Percentiles rank a stretch among this genome's conserved stretches.
These are phyloP conservation scores for Fusarium caatingaense DNA, from an alignment of 2,329 filamentous ascomycete genomes.

Conservation along the genomic window DNA sequence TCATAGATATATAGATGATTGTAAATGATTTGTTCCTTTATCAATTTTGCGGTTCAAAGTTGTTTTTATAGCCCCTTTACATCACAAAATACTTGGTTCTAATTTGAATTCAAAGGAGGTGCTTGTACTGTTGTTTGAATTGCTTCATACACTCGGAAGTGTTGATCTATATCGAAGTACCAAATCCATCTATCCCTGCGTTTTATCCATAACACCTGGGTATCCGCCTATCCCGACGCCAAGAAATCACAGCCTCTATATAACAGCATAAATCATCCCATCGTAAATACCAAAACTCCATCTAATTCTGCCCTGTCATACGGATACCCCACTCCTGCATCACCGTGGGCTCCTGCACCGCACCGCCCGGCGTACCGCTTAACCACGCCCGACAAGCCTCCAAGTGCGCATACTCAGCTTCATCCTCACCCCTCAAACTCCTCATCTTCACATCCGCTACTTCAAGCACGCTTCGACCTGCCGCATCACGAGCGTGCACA, in stretches of 20 bases:
- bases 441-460: constrained; percentile 57
- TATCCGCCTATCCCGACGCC: constrained; percentile 29
- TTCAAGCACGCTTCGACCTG: constrained; percentile 59
- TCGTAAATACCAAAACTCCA: not conserved
- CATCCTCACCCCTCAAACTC: constrained; percentile 45
- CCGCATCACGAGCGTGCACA: constrained; percentile 59
- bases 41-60: not conserved
- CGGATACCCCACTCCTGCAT: constrained; percentile 55
- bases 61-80: not conserved
- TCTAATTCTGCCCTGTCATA: not conserved
- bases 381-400: constrained; percentile 61
- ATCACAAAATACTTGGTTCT: not conserved
- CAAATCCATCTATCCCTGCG: constrained; percentile 8
- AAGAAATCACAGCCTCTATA: not conserved
- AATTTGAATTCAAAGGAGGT: not conserved
- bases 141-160: not conserved
- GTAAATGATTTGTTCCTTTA: not conserved
- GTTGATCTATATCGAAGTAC: not conserved
- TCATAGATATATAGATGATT: not conserved
- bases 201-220: constrained; percentile 6
- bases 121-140: not conserved
- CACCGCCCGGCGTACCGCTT: constrained; percentile 51
- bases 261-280: not conserved
- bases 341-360: constrained; percentile 55
- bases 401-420: constrained; percentile 55